These are phyloP conservation scores for Lactifluus subvellereus DNA, from an alignment of 768 basidiomycete genomes.

Conservation along the genomic window DNA sequence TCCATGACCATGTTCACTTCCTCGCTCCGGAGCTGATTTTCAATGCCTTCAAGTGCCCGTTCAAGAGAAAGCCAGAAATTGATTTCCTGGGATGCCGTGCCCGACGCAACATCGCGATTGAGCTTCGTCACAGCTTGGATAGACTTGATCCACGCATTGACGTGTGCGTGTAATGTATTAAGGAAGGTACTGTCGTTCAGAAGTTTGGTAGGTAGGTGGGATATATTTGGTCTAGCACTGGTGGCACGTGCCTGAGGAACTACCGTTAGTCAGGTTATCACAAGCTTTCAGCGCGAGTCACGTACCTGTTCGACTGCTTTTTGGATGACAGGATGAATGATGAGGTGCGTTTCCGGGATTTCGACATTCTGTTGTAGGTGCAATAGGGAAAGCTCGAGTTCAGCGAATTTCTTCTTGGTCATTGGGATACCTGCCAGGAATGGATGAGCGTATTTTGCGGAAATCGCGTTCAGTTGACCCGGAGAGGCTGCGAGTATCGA, in stretches of 20 bases:
- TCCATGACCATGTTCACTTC: constrained; percentile 93
- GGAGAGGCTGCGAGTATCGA: neutral
- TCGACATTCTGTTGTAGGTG: constrained; percentile 99
- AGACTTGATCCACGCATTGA: constrained; percentile 97
- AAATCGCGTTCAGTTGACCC: neutral
- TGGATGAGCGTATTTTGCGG: neutral
- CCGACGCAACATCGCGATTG: constrained; percentile 86
- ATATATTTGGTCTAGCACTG: constrained; percentile 64
- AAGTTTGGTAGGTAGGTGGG: constrained; percentile 63
- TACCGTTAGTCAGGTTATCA: neutral
- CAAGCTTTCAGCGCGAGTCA: neutral
- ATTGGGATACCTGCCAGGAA: constrained; percentile 71
- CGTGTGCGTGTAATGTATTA: constrained; percentile 87
- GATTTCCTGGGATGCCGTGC: constrained; percentile 97
- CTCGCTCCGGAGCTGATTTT: constrained; percentile 84
- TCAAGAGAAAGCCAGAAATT: constrained; percentile 99
- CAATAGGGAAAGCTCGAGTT: constrained; percentile 87
- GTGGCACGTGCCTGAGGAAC: constrained; percentile 39
- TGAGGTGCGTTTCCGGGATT: constrained; percentile 92
- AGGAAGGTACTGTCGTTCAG: constrained; percentile 88
- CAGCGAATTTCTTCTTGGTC: constrained; percentile 99
- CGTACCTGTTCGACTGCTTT: constrained; percentile 67
- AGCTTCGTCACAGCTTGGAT: constrained; percentile 96
- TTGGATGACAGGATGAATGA: constrained; percentile 87
- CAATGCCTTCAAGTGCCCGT: constrained; percentile 87